Conservation (phyloP, 768 basidiomycete species). For the Amanita polypyramis region DNA sequence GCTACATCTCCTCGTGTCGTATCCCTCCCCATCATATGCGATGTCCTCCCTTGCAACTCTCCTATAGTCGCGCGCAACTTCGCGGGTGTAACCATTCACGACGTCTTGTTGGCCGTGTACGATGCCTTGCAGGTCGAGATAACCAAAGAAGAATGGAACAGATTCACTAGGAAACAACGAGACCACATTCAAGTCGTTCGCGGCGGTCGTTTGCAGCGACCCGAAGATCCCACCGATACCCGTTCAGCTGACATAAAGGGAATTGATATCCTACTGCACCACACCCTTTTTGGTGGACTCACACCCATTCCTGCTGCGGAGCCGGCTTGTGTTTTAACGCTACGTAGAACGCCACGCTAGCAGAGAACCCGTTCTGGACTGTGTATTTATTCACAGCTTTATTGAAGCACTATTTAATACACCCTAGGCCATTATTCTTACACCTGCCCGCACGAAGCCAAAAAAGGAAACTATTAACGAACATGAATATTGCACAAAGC, state of each 20-base stretch:
- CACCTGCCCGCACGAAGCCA: not conserved
- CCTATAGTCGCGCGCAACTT: conserved; percentile 29
- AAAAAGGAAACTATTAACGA: not conserved
- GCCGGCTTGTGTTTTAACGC: conserved; percentile 34
- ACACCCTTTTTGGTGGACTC: conserved; percentile 43
- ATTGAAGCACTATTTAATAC: not conserved
- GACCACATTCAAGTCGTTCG: conserved; percentile 30
- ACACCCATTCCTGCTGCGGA: conserved; percentile 26
- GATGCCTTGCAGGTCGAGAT: conserved; percentile 26
- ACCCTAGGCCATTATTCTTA: no score
- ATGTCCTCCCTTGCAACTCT: conserved; percentile 34
- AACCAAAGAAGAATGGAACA: conserved; percentile 31
- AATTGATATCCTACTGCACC: conserved; percentile 37
- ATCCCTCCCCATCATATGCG: conserved; percentile 32
- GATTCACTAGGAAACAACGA: conserved; percentile 29
- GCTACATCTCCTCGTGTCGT: conserved; percentile 33
- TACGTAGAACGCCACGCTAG: conserved; percentile 14
- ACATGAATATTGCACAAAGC: no score
- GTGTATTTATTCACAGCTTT: no score
- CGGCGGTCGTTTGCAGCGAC: conserved; percentile 32
- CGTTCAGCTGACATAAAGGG: conserved; percentile 33
- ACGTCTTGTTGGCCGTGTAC: conserved; percentile 40
- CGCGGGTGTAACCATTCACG: conserved; percentile 38
- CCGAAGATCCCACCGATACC: conserved; percentile 23
- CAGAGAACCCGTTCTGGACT: not conserved